Evolutionary conservation across 306 rosid genomes (phyloP).

Genomic region (Quercus bicolor): DNA sequence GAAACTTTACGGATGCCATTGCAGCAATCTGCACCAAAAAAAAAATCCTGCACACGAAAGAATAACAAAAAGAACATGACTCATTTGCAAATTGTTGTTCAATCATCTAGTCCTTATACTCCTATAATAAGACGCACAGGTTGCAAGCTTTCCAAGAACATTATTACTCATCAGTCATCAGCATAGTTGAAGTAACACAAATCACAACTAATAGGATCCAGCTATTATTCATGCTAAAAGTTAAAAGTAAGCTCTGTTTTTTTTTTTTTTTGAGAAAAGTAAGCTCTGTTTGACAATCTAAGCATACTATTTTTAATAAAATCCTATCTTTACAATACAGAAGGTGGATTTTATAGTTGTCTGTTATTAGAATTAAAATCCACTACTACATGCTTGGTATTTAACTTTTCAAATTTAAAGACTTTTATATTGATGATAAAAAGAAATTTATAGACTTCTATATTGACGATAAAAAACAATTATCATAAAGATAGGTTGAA

Average conservation of each 20-base stretch:
- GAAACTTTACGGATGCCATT: constrained; percentile 64
- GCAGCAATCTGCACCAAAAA: constrained; percentile 58
- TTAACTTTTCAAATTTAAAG: no score
- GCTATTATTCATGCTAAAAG: constrained; percentile 18
- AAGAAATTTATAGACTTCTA: no score
- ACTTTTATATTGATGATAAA: no score
- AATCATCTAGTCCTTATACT: background rate
- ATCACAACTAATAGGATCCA: constrained; percentile 15
- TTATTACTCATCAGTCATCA: constrained; percentile 7
- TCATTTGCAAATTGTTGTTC: background rate
- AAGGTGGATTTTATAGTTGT: background rate
- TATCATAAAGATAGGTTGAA: no score
- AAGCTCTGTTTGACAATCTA: background rate
- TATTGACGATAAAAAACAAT: no score
- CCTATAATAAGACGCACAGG: background rate
- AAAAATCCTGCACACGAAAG: background rate
- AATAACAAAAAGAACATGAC: background rate
- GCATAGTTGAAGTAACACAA: background rate
- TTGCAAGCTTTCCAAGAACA: background rate
- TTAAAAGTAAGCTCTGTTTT: background rate
- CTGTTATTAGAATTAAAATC: no score
- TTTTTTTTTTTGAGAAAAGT: background rate
- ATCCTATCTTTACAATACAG: background rate
- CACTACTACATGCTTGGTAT: constrained; percentile 6
- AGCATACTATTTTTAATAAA: background rate